A percentile compares a stretch with the other conserved stretches of the same genome.
These are phyloP conservation scores for Edaphochlamys debaryana DNA, from an alignment of 139 green algal species.

Conservation along the genomic window DNA sequence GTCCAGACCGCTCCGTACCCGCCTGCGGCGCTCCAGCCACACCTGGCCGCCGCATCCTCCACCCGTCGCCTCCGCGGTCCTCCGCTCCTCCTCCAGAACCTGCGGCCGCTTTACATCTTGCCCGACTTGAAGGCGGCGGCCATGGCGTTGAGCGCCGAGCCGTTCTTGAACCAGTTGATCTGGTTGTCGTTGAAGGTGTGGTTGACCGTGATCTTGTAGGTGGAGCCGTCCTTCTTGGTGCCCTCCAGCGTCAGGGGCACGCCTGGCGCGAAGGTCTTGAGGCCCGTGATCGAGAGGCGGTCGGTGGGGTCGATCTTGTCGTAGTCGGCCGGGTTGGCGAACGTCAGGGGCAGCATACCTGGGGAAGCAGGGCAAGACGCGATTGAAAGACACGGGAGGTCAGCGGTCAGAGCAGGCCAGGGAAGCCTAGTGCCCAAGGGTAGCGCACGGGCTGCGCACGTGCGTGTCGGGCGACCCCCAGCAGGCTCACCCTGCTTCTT, in stretches of 20 bases:
- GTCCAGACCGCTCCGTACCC: too few relatives aligned
- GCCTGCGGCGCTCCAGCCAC: too few relatives aligned
- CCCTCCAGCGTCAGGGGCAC: conserved; percentile 82
- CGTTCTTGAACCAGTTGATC: conserved; percentile 94
- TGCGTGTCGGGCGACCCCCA: too few relatives aligned
- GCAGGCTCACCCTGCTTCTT: conserved; percentile 87
- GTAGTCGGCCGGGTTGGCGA: conserved; percentile 93
- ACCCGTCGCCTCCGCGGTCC: too few relatives aligned
- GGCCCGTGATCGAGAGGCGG: conserved; percentile 84
- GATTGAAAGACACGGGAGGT: neutral
- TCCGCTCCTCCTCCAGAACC: too few relatives aligned
- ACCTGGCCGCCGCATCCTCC: too few relatives aligned
- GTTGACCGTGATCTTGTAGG: conserved; percentile 88
- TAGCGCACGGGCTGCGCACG: too few relatives aligned
- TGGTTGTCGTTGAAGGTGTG: conserved; percentile 98
- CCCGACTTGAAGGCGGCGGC: conserved; percentile 52
- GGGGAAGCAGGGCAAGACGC: conserved; percentile 14
- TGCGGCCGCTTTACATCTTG: conserved; percentile 32
- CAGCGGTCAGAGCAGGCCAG: neutral
- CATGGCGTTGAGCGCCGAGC: conserved; percentile 93
- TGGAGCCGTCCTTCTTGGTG: conserved; percentile 83
- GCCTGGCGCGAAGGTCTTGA: conserved; percentile 84
- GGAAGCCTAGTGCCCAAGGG: neutral
- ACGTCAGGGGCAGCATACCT: conserved; percentile 89
- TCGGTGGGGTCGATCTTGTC: conserved; percentile 83